Evolutionary conservation across 1,284 basidiomycete species (phyloP).

Genomic region (Moniliella sp.): DNA sequence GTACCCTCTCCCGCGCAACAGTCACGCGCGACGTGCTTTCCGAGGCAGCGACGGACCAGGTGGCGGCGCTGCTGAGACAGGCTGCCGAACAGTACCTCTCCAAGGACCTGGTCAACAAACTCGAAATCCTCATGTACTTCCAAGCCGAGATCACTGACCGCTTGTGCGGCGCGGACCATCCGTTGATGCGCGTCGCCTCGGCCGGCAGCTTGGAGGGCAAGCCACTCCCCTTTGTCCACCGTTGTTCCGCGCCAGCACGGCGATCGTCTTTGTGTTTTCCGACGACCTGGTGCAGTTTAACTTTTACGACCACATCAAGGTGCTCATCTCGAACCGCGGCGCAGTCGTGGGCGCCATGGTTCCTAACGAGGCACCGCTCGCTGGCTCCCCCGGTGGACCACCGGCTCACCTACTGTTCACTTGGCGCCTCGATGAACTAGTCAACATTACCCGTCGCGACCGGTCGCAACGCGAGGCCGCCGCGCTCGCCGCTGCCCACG

Average conservation of each 20-base stretch:
- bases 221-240: conserved; percentile 82
- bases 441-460: conserved; percentile 41
- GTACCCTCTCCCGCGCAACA: too few species aligned
- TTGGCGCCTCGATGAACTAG: conserved; percentile 53
- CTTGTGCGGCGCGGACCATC: conserved; percentile 39
- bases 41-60: too few species aligned
- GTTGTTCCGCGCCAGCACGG: conserved; percentile 84
- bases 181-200: conserved; percentile 79
- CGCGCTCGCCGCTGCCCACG: too few species aligned
- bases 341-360: conserved; percentile 58
- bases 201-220: not conserved
- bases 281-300: conserved; percentile 93
- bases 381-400: too few species aligned
- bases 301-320: conserved; percentile 89
- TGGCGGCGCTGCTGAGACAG: too few species aligned
- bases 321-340: conserved; percentile 62
- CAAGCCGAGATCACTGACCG: conserved; percentile 23
- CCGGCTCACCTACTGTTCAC: conserved; percentile 61
- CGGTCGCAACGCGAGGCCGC: conserved; percentile 13
- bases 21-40: too few species aligned
- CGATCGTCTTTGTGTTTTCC: conserved; percentile 84
- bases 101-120: not conserved
- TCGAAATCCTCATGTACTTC: not conserved
- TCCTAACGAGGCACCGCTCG: conserved; percentile 6
- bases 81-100: not conserved